These are phyloP conservation scores for Russula abietina DNA, from an alignment of 768 basidiomycete species.

Conservation along the genomic window DNA sequence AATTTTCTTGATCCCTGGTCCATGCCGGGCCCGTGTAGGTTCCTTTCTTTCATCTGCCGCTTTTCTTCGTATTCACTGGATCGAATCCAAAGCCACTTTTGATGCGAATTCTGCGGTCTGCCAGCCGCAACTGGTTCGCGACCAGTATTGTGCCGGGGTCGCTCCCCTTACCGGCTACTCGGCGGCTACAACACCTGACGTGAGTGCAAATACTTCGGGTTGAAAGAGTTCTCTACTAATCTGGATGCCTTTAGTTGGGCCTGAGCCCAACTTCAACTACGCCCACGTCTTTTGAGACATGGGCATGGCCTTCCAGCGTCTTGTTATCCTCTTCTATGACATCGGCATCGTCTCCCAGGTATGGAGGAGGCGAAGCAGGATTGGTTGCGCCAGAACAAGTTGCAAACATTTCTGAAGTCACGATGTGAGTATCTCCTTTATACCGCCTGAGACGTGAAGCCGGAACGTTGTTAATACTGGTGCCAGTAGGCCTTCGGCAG, in stretches of 20 bases:
- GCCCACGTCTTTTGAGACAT: background rate
- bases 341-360: background rate
- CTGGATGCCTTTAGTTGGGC: background rate
- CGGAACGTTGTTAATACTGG: background rate
- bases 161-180: background rate
- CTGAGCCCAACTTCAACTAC: background rate
- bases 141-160: background rate
- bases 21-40: too few species aligned
- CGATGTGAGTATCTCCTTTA: background rate
- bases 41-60: too few species aligned
- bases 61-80: too few species aligned
- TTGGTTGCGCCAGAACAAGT: background rate
- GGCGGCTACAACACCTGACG: background rate
- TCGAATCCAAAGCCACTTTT: too few species aligned
- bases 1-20: too few species aligned
- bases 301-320: background rate
- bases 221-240: background rate
- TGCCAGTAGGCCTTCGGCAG: background rate
- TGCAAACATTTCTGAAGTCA: too few species aligned
- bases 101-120: background rate
- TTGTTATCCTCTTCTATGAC: accelerated
- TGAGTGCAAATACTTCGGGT: background rate
- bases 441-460: background rate
- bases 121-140: background rate
- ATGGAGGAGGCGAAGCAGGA: too few species aligned